Conservation (phyloP, 768 basidiomycete genomes). For the Cystobasidium onofrii region DNA sequence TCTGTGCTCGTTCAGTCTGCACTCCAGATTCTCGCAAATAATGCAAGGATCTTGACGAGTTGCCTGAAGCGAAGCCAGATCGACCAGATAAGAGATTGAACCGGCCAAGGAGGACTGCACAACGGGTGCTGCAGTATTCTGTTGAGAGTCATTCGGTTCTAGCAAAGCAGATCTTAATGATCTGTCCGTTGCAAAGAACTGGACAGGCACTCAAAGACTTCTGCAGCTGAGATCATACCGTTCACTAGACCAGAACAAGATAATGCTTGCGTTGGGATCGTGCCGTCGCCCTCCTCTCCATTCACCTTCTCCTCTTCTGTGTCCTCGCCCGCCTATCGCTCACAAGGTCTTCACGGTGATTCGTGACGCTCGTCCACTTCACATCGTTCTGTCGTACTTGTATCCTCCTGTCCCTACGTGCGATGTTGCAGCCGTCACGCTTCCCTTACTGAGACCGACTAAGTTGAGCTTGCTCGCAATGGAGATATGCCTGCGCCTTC, state of each 20-base stretch:
- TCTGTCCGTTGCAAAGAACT: background rate
- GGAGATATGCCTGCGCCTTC: too few species aligned
- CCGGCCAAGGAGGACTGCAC: slow-evolving; percentile 23
- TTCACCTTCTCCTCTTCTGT: background rate
- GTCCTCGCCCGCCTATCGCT: slow-evolving; percentile 47
- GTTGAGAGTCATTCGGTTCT: background rate
- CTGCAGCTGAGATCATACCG: slow-evolving; percentile 78
- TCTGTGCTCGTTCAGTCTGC: background rate
- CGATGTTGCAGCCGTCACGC: too few species aligned
- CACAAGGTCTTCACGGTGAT: too few species aligned
- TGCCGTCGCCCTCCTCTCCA: slow-evolving; percentile 14
- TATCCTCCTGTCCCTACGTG: too few species aligned
- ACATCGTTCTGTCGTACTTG: too few species aligned
- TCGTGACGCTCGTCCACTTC: too few species aligned
- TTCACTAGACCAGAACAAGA: slow-evolving; percentile 89
- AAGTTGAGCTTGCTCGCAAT: too few species aligned
- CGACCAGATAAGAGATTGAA: background rate
- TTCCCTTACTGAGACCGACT: too few species aligned
- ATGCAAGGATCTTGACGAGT: background rate
- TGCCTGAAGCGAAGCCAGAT: background rate
- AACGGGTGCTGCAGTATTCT: slow-evolving; percentile 27
- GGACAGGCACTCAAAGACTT: background rate
- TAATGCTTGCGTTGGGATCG: slow-evolving; percentile 96
- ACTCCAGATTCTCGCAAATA: background rate
- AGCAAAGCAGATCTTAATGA: background rate